Conservation (phyloP, 2,329 filamentous ascomycete species). For the Exophiala sp. region DNA sequence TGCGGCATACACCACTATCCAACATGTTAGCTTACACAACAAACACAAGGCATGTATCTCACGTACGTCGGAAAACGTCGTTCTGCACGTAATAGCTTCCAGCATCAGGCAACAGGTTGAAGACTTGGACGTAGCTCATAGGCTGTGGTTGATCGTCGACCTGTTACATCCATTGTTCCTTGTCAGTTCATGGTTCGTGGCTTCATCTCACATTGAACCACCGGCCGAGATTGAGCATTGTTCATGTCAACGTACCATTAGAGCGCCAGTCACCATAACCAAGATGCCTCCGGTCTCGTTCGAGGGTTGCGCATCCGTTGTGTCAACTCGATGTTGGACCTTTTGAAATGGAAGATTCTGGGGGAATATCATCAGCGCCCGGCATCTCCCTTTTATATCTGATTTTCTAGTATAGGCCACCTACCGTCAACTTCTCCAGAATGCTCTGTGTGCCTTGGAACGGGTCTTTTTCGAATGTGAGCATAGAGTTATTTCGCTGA, state of each 20-base stretch:
- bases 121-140: constrained; percentile 86
- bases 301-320: constrained; percentile 77
- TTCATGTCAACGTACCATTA: constrained; percentile 64
- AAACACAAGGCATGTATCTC: background rate
- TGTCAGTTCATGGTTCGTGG: background rate
- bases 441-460: constrained; percentile 61
- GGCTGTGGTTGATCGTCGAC: constrained; percentile 78
- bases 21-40: constrained; percentile 8
- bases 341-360: constrained; percentile 74
- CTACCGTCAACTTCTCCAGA: constrained; percentile 72
- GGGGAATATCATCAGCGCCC: constrained; percentile 12
- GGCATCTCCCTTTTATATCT: background rate
- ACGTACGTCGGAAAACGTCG: constrained; percentile 62
- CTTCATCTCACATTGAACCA: background rate
- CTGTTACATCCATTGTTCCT: constrained; percentile 42
- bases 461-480: constrained; percentile 78
- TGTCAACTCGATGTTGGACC: constrained; percentile 70
- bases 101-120: constrained; percentile 70
- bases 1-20: constrained; percentile 22
- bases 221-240: background rate
- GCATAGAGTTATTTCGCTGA: constrained; percentile 77
- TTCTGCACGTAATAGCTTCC: constrained; percentile 84
- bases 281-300: constrained; percentile 61
- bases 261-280: constrained; percentile 79
- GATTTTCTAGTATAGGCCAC: constrained; percentile 30